phyloP scores from a whole-genome alignment of 176 grass and related monocot species.

The Saccharum officinarum region DNA sequence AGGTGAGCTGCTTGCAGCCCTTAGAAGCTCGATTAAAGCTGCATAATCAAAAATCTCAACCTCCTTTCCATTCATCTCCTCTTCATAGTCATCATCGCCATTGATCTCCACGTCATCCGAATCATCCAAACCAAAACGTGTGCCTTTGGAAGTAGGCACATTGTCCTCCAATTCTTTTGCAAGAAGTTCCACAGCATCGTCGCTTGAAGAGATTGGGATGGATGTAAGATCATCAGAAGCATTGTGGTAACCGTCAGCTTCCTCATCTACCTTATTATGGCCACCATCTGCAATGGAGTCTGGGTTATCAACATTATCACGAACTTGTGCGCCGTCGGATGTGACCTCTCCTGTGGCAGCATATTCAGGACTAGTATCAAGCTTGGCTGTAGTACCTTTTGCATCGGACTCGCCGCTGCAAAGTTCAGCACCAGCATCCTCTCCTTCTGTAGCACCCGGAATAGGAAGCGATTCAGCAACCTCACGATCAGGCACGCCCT shows the following conservation, averaged over 20 bases:
- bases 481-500: not conserved
- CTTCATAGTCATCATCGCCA: slow-evolving; percentile 24
- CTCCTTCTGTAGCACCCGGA: not conserved
- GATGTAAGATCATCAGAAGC: slow-evolving; percentile 9
- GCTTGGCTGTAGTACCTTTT: not conserved
- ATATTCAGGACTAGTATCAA: slow-evolving; percentile 14
- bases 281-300: not conserved
- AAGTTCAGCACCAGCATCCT: not conserved
- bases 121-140: slow-evolving; percentile 30
- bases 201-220: not conserved
- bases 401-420: not conserved
- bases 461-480: not conserved
- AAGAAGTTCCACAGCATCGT: not conserved
- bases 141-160: slow-evolving; percentile 31
- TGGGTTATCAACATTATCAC: not conserved
- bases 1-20: slow-evolving; percentile 34
- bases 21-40: slow-evolving; percentile 54
- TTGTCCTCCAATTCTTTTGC: slow-evolving; percentile 24
- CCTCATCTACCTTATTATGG: not conserved
- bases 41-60: slow-evolving; percentile 40
- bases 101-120: slow-evolving; percentile 36
- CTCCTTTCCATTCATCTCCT: slow-evolving; percentile 38
- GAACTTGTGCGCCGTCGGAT: not conserved
- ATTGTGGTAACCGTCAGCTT: slow-evolving; percentile 5
- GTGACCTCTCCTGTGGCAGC: not conserved